These are phyloP conservation scores for Penicillium psychrofluorescens DNA, from an alignment of 495 filamentous ascomycete species.

Conservation along the genomic window DNA sequence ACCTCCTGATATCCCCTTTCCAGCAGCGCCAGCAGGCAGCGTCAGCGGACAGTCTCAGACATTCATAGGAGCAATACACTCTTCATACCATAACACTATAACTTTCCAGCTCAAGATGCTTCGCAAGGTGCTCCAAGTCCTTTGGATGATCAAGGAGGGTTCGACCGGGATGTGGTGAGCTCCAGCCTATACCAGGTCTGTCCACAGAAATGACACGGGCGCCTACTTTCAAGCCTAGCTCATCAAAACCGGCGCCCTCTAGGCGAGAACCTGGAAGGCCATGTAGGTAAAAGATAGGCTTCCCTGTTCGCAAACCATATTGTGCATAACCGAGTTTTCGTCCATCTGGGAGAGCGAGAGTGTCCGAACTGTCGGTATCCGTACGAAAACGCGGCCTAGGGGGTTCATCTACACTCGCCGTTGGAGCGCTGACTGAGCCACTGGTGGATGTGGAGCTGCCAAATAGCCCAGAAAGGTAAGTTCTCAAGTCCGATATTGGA, in stretches of 20 bases:
- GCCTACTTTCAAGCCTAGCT: slow-evolving; percentile 11
- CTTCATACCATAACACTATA: slow-evolving; percentile 23
- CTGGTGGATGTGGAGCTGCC: too few relatives aligned
- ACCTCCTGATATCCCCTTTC: slow-evolving; percentile 20
- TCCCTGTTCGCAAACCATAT: slow-evolving; percentile 18
- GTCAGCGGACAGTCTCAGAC: too few relatives aligned
- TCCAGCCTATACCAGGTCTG: slow-evolving; percentile 34
- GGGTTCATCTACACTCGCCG: too few relatives aligned
- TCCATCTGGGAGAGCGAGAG: slow-evolving; percentile 17
- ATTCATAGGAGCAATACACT: too few relatives aligned
- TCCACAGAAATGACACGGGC: slow-evolving; percentile 30
- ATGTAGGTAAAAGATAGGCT: slow-evolving; percentile 26
- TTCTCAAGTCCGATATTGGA: too few relatives aligned
- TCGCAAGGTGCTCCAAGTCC: slow-evolving; percentile 29
- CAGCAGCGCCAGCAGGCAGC: too few relatives aligned
- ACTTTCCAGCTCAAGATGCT: slow-evolving; percentile 16
- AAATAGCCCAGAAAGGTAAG: too few relatives aligned
- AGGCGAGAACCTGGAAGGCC: slow-evolving; percentile 27
- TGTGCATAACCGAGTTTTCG: slow-evolving; percentile 24
- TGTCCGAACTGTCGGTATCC: too few relatives aligned
- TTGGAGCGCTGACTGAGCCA: too few relatives aligned
- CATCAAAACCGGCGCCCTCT: slow-evolving; percentile 17
- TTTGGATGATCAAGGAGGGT: slow-evolving; percentile 27
- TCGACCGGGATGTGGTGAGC: slow-evolving; percentile 22
- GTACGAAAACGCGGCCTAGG: too few relatives aligned